phyloP scores from a whole-genome alignment of 106 monocot species.

The Dendrobium officinale region DNA sequence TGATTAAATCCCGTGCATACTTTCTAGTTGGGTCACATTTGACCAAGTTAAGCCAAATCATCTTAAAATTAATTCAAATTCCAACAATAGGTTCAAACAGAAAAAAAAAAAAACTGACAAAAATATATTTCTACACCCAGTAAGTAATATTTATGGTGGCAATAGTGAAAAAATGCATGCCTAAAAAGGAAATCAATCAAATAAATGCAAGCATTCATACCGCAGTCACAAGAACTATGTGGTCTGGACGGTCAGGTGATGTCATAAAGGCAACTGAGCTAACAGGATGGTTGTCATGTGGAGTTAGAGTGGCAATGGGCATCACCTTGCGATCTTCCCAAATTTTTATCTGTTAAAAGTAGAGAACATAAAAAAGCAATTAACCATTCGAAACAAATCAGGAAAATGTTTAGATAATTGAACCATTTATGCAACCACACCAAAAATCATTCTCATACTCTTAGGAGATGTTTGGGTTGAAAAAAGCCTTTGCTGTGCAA shows the following conservation, averaged over 20 bases:
- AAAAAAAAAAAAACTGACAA: background rate
- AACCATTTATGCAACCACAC: background rate
- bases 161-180: background rate
- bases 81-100: background rate
- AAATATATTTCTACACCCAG: background rate
- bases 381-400: background rate
- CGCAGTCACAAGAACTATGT: conserved; percentile 87
- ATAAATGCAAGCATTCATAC: conserved; percentile 33
- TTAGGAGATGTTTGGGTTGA: background rate
- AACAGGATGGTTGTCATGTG: conserved; percentile 91
- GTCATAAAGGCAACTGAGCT: conserved; percentile 83
- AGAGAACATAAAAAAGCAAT: background rate
- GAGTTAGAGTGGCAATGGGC: conserved; percentile 52
- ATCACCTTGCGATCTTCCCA: conserved; percentile 82
- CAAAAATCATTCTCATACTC: background rate
- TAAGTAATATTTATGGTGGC: background rate
- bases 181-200: conserved; percentile 1
- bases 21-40: background rate
- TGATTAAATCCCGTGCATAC: background rate
- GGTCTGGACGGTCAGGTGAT: conserved; percentile 73
- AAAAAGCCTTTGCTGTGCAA: background rate
- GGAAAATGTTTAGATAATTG: background rate
- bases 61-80: background rate
- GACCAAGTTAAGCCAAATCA: background rate
- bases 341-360: conserved; percentile 71